Percentiles rank a stretch among this genome's conserved stretches.
These are phyloP conservation scores for Pseudocercospora cruenta DNA, from an alignment of 2,329 filamentous ascomycete species.

Conservation along the genomic window DNA sequence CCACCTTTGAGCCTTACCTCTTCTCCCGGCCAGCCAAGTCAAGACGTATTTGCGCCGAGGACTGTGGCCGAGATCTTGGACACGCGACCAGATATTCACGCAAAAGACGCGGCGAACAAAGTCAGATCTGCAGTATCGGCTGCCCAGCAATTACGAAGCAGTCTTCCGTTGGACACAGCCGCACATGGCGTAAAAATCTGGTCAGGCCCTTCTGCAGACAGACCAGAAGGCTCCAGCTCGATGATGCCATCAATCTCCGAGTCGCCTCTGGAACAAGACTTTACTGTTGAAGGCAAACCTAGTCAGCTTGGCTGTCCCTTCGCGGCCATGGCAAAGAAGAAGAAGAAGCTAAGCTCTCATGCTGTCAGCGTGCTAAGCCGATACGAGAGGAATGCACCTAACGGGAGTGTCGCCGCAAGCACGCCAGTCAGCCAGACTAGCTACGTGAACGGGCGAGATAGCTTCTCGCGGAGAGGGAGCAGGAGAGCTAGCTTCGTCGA, in stretches of 20 bases:
- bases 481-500: conserved; percentile 37
- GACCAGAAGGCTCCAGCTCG: conserved; percentile 41
- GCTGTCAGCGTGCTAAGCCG: conserved; percentile 45
- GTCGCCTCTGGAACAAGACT: conserved; percentile 75
- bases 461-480: conserved; percentile 40
- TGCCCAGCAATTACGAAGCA: conserved; percentile 24
- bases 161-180: conserved; percentile 19
- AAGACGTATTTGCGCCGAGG: conserved; percentile 15
- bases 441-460: conserved; percentile 48
- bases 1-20: conserved; percentile 40
- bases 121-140: conserved; percentile 39
- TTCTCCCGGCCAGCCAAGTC: conserved; percentile 31
- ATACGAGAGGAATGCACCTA: conserved; percentile 34
- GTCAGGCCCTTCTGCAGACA: conserved; percentile 42
- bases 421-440: conserved; percentile 33
- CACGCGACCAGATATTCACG: conserved; percentile 11
- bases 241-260: conserved; percentile 45
- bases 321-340: conserved; percentile 55
- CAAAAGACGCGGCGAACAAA: conserved; percentile 43
- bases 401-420: conserved; percentile 31
- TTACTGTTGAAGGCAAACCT: conserved; percentile 81
- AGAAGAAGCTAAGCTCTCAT: conserved; percentile 44
- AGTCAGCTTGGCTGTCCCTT: conserved; percentile 83
- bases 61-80: conserved; percentile 41
- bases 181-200: conserved; percentile 38